phyloP scores from a whole-genome alignment of 2,329 filamentous ascomycete genomes.

The Hypoxylon sp. region DNA sequence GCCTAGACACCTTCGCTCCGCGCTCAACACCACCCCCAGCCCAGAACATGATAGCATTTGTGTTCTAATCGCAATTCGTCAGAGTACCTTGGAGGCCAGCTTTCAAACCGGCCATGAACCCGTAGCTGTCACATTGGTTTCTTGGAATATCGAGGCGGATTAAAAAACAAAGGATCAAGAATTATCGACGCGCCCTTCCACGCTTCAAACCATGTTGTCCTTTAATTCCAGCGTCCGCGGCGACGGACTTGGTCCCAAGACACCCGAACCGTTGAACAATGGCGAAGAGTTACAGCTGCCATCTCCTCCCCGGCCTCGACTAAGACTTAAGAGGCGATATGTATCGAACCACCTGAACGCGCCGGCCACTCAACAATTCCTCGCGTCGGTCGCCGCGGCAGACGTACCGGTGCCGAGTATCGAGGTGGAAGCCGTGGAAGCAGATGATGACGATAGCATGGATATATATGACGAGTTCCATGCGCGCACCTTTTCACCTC shows the following conservation, averaged over 20 bases:
- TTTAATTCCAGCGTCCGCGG: constrained; percentile 53
- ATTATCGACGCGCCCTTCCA: constrained; percentile 14
- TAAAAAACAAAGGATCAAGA: constrained; percentile 16
- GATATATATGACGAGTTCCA: constrained; percentile 47
- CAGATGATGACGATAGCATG: constrained; percentile 46
- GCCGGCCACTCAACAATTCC: constrained; percentile 67
- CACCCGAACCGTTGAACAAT: constrained; percentile 59
- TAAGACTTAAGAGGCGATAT: constrained; percentile 64
- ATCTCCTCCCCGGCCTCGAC: constrained; percentile 59
- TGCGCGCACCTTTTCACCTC: constrained; percentile 58
- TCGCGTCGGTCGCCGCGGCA: constrained; percentile 71
- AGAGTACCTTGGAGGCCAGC: constrained; percentile 10
- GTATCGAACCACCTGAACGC: constrained; percentile 60
- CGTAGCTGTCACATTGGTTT: constrained; percentile 22
- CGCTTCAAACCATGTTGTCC: constrained; percentile 52
- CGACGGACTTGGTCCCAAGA: constrained; percentile 53
- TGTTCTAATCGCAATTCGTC: background rate
- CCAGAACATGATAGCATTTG: constrained; percentile 14
- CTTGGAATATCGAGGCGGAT: constrained; percentile 29
- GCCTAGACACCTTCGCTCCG: constrained; percentile 4
- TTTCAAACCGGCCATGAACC: constrained; percentile 24
- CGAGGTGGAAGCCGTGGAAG: constrained; percentile 60
- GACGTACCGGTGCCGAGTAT: constrained; percentile 72
- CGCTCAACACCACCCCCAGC: background rate
- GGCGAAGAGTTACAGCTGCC: constrained; percentile 50